These are phyloP conservation scores for Phyllosticta citribraziliensis DNA, from an alignment of 2,329 filamentous ascomycete species.

Conservation along the genomic window DNA sequence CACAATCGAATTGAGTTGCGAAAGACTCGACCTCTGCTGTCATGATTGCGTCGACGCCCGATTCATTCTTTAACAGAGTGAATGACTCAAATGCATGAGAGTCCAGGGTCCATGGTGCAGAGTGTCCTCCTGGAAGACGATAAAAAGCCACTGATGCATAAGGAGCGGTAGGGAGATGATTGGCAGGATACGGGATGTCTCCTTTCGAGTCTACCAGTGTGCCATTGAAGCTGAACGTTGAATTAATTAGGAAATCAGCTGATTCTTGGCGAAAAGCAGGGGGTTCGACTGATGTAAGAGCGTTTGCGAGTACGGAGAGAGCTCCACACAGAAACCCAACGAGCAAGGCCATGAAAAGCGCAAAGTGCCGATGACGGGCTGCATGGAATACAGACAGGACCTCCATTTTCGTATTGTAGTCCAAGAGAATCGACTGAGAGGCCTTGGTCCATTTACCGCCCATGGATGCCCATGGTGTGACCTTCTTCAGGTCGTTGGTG, in stretches of 20 bases:
- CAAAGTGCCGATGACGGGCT: background rate
- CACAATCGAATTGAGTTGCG: background rate
- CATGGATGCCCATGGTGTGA: background rate
- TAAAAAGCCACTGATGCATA: background rate
- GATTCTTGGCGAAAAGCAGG: background rate
- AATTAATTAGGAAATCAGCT: background rate
- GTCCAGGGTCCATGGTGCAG: background rate
- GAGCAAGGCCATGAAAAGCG: background rate
- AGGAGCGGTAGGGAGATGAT: background rate
- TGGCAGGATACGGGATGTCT: background rate
- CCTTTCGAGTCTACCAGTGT: background rate
- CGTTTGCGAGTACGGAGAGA: background rate
- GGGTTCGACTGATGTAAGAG: background rate
- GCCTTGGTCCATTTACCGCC: background rate
- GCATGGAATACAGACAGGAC: background rate
- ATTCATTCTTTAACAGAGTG: background rate
- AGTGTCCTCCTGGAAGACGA: background rate
- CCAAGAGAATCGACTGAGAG: background rate
- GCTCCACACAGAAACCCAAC: constrained; percentile 1
- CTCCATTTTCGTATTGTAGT: background rate
- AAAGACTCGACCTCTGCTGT: background rate
- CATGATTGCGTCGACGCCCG: background rate
- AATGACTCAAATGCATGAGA: background rate
- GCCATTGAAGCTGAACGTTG: background rate
- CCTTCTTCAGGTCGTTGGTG: background rate